Evolutionary conservation across 2,329 filamentous ascomycete genomes (phyloP).

Genomic region (Aspergillus unguis): DNA sequence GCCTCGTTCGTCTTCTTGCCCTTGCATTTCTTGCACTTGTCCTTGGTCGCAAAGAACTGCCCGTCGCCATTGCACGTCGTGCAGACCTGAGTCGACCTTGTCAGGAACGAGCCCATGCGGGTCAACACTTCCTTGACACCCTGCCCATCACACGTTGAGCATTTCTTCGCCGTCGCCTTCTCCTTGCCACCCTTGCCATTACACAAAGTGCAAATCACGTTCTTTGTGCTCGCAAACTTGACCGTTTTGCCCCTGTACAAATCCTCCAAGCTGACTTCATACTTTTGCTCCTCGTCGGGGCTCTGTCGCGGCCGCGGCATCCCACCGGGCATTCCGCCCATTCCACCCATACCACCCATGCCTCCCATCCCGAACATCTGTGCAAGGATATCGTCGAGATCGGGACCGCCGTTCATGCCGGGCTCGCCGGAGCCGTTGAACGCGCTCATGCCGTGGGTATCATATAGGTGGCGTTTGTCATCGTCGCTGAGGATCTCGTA

Average conservation of each 20-base stretch:
- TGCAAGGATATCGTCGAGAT: constrained; percentile 86
- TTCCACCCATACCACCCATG: constrained; percentile 46
- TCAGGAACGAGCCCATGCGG: constrained; percentile 81
- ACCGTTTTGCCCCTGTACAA: constrained; percentile 98
- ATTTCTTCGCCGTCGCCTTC: constrained; percentile 78
- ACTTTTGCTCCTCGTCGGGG: constrained; percentile 81
- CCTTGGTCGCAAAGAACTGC: constrained; percentile 87
- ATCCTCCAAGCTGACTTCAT: constrained; percentile 88
- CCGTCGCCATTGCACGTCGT: constrained; percentile 82
- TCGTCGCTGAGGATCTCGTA: constrained; percentile 98
- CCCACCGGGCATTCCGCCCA: constrained; percentile 40
- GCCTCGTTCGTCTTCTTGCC: constrained; percentile 81
- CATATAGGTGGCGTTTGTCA: constrained; percentile 86
- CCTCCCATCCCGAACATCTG: constrained; percentile 79
- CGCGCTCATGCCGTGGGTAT: constrained; percentile 90
- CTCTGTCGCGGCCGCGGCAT: constrained; percentile 58
- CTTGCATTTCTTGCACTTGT: constrained; percentile 98
- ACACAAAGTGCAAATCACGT: constrained; percentile 81
- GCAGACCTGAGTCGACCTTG: constrained; percentile 75
- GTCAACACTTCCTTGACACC: constrained; percentile 74
- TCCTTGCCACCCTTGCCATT: constrained; percentile 89
- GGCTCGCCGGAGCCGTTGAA: constrained; percentile 75
- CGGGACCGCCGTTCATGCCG: constrained; percentile 59
- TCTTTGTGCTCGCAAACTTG: constrained; percentile 93
- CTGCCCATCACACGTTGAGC: constrained; percentile 77